Base-by-base conservation (phyloP, 1,284 basidiomycete species). In the Papiliotrema laurentii region DNA sequence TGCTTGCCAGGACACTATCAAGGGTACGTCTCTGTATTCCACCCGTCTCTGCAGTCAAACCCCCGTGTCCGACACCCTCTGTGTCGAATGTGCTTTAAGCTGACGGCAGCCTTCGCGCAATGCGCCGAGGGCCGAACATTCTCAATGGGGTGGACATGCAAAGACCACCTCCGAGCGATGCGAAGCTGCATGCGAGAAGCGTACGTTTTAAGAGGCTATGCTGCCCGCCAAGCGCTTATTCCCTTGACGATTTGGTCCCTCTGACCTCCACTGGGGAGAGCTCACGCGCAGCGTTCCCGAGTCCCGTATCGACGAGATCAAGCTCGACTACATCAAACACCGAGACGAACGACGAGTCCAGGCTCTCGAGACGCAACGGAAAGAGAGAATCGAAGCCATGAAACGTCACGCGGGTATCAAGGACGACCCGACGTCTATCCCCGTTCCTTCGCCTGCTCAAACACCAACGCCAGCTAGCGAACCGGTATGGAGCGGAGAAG, bases 71-170 rank as follows among this genome's bases (percentile, higher is more conserved):
- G 18, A 49, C 45, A 47, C 11, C 24, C 16, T 21, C 18, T 16
- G 26, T 43, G 24, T 39, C 39, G 18, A 33, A 11, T 24, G 39
- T 41, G 46, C 38, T 35, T 16, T 6, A 10, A 28, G 43, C 38
- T 41, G 42, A 39, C 37, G 18, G n/a, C 45, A 18, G 35, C 80
- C 31, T 94, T 93, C 64, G 89, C 89, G 19, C 79, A 83, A 19
- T 94, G 90, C 69, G 83, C 86, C 0, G 78, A 80, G 39, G 89
- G 89, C 6, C 81, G 89, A 16, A 89, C 86, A 2, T 75, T 94
- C 50, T 86, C 88, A 2, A 82, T 91, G 22, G 84, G 85, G 10
- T 94, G 89, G 84, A 81, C 82, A 27, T 94, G 90, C 66, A 81
- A 79, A 63, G 75, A 76, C 24, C 79, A 84, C 62, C 80, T 88